phyloP scores from a whole-genome alignment of 179 eudicot genomes.

The Beta macrorhiza region DNA sequence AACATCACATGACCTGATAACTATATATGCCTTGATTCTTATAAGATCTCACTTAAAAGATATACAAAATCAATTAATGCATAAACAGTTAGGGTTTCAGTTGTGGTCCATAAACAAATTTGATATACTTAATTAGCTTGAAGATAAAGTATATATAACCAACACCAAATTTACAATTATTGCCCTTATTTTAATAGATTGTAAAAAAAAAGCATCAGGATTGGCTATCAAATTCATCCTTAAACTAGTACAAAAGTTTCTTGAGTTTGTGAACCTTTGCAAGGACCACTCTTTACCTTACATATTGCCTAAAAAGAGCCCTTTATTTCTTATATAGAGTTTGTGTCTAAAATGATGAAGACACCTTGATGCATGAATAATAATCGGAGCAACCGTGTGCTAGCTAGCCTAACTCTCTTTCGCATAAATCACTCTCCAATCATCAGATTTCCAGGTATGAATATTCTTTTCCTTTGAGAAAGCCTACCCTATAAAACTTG shows the following conservation, averaged over 20 bases:
- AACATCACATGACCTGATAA: background rate
- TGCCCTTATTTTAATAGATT: background rate
- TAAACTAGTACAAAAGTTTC: conserved; percentile 18
- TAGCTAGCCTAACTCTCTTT: conserved; percentile 5
- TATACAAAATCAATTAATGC: background rate
- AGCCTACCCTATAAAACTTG: conserved; percentile 15
- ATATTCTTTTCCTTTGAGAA: background rate
- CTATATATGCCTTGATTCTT: background rate
- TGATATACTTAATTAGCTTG: background rate
- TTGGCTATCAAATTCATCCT: conserved; percentile 13
- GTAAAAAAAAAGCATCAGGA: background rate
- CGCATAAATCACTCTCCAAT: conserved; percentile 34
- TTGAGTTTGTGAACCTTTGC: conserved; percentile 11
- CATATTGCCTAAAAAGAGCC: conserved; percentile 19
- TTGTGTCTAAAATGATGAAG: conserved; percentile 28
- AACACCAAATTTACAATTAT: background rate
- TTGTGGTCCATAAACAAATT: conserved; percentile 8
- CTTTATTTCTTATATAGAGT: background rate
- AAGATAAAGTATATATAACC: background rate
- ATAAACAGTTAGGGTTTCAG: conserved; percentile 1
- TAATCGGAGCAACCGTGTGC: conserved; percentile 27
- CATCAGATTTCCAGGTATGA: conserved; percentile 15
- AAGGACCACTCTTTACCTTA: conserved; percentile 25
- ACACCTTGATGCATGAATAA: conserved; percentile 17
- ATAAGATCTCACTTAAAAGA: background rate